Conservation (phyloP, 106 monocot species). For the Cymbidium sinense region DNA sequence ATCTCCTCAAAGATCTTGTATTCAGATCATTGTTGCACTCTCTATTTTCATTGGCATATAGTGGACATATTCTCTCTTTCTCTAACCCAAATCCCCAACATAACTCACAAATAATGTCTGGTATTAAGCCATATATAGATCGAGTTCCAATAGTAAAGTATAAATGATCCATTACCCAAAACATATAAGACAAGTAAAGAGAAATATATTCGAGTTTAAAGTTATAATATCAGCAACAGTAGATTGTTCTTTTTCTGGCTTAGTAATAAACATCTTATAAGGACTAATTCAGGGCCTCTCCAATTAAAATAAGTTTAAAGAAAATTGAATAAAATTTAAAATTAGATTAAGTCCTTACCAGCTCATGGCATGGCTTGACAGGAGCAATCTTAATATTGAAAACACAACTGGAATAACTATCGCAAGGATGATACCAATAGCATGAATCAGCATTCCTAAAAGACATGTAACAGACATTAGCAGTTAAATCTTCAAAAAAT, state of each 20-base stretch:
- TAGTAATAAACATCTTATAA: neutral
- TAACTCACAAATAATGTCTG: too few species aligned
- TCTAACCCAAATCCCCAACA: too few species aligned
- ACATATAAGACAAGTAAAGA: neutral
- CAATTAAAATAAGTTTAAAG: neutral
- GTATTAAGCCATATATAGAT: too few species aligned
- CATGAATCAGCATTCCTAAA: slow-evolving; percentile 74
- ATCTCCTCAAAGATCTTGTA: too few species aligned
- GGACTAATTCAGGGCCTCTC: neutral
- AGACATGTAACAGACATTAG: neutral
- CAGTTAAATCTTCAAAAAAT: neutral
- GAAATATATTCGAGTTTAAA: neutral
- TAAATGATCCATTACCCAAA: neutral
- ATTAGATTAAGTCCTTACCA: slow-evolving; percentile 47
- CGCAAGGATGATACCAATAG: slow-evolving; percentile 47
- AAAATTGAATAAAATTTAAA: slow-evolving; percentile 5
- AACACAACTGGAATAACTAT: slow-evolving; percentile 62
- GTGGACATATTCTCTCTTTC: too few species aligned
- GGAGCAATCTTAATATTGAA: slow-evolving; percentile 66
- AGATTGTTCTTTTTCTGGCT: neutral
- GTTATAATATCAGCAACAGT: neutral
- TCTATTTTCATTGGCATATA: too few species aligned
- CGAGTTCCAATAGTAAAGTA: too few species aligned
- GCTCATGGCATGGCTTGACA: slow-evolving; percentile 84
- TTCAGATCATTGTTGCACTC: too few species aligned